phyloP scores from a whole-genome alignment of 176 grass and related monocot genomes.

The Phragmites australis region DNA sequence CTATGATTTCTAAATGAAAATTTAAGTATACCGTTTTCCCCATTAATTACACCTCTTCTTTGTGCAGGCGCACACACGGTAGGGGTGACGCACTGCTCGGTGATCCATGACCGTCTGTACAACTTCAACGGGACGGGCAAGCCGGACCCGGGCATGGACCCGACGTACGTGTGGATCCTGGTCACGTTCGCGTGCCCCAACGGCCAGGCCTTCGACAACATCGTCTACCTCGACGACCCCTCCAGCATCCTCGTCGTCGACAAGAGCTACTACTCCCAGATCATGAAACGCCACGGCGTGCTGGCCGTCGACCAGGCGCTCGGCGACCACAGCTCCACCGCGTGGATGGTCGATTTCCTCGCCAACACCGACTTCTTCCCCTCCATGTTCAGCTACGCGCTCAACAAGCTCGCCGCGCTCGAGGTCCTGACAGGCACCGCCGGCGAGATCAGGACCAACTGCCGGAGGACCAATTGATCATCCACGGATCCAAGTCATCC shows the following conservation, averaged over 20 bases:
- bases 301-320: constrained; percentile 69
- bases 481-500: neutral
- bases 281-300: constrained; percentile 50
- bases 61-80: constrained; percentile 84
- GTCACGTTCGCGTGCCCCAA: constrained; percentile 42
- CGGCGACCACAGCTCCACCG: constrained; percentile 38
- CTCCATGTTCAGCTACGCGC: constrained; percentile 54
- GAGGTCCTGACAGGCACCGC: constrained; percentile 65
- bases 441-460: constrained; percentile 64
- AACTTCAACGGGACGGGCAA: constrained; percentile 57
- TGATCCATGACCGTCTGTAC: constrained; percentile 58
- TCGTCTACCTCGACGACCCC: constrained; percentile 68
- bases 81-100: constrained; percentile 79
- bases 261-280: constrained; percentile 67
- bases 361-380: constrained; percentile 45
- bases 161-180: constrained; percentile 41
- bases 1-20: neutral
- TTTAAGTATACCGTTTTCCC: neutral
- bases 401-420: constrained; percentile 66
- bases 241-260: constrained; percentile 52
- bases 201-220: constrained; percentile 41
- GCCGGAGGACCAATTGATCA: constrained; percentile 52
- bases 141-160: constrained; percentile 67
- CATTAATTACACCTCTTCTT: too few species aligned
- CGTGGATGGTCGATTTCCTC: constrained; percentile 50